Percentiles rank a stretch among this genome's conserved stretches.
Evolutionary conservation across 306 rosid species (phyloP).

Genomic region (Datisca glomerata): DNA sequence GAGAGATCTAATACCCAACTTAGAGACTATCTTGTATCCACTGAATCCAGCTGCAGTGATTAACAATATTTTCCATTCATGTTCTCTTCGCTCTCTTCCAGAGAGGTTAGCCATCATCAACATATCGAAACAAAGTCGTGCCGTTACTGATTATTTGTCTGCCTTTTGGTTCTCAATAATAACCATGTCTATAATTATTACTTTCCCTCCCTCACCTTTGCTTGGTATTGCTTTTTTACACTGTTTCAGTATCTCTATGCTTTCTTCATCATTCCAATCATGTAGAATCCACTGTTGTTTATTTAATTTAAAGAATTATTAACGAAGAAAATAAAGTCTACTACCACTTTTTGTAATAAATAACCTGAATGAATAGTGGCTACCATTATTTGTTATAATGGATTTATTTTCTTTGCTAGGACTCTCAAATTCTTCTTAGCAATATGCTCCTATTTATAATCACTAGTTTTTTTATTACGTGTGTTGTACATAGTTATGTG

Average conservation of each 20-base stretch:
- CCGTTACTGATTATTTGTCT: slow-evolving; percentile 11
- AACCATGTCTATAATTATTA: slow-evolving; percentile 19
- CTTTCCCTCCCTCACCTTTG: slow-evolving; percentile 17
- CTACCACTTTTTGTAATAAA: background rate
- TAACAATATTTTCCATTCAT: slow-evolving; percentile 44
- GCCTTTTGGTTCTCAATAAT: slow-evolving; percentile 14
- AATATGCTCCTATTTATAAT: no score
- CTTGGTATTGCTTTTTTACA: slow-evolving; percentile 21
- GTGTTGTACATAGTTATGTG: no score
- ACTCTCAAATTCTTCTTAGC: no score
- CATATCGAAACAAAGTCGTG: slow-evolving; percentile 29
- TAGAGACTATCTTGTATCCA: slow-evolving; percentile 21
- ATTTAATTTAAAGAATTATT: background rate
- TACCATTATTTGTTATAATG: no score
- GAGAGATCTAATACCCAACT: slow-evolving; percentile 34
- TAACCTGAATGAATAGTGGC: background rate
- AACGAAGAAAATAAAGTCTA: background rate
- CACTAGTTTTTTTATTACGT: no score
- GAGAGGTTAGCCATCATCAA: slow-evolving; percentile 24
- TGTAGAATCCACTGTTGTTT: slow-evolving; percentile 23
- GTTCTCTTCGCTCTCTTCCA: slow-evolving; percentile 36
- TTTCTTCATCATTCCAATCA: slow-evolving; percentile 25
- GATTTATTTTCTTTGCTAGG: no score
- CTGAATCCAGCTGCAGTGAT: slow-evolving; percentile 39
- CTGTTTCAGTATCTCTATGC: slow-evolving; percentile 10